phyloP scores from a whole-genome alignment of 225 moss, liverwort and hornwort species.

The Pleurozium schreberi region DNA sequence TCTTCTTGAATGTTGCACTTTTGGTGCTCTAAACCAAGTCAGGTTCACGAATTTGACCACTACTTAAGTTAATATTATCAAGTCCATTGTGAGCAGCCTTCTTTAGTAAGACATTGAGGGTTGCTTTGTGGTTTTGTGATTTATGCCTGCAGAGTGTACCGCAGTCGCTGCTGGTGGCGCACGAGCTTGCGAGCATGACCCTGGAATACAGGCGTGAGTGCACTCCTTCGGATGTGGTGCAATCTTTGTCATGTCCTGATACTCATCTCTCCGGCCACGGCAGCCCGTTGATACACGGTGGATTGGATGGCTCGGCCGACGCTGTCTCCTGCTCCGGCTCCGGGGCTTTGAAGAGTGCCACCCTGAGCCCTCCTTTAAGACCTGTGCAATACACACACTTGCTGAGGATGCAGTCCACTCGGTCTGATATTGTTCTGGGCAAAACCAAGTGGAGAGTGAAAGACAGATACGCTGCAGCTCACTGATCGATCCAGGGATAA shows the following conservation, averaged over 20 bases:
- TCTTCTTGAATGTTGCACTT: background rate
- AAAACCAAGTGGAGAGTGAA: conserved; percentile 72
- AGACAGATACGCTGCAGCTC: conserved; percentile 33
- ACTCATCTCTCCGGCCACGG: conserved; percentile 4
- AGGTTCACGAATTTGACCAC: background rate
- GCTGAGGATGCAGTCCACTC: conserved; percentile 61
- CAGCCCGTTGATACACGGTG: conserved; percentile 20
- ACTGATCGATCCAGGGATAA: background rate
- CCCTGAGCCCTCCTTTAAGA: background rate
- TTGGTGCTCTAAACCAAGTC: background rate
- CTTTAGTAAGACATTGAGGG: background rate
- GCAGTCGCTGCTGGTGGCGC: conserved; percentile 53
- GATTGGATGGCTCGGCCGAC: conserved; percentile 62
- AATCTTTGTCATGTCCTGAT: conserved; percentile 68
- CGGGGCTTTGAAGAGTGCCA: conserved; percentile 45
- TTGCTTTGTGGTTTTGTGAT: background rate
- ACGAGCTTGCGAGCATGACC: conserved; percentile 76
- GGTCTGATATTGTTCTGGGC: conserved; percentile 65
- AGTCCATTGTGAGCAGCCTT: background rate
- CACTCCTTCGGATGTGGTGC: conserved; percentile 67
- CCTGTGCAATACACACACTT: conserved; percentile 61
- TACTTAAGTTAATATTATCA: too few relatives aligned
- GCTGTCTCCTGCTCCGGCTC: conserved; percentile 64
- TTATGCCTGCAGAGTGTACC: conserved; percentile 57
- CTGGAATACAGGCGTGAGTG: conserved; percentile 80